These are phyloP conservation scores for Coelastrella sp. DNA, from an alignment of 139 green algal species.

Conservation along the genomic window DNA sequence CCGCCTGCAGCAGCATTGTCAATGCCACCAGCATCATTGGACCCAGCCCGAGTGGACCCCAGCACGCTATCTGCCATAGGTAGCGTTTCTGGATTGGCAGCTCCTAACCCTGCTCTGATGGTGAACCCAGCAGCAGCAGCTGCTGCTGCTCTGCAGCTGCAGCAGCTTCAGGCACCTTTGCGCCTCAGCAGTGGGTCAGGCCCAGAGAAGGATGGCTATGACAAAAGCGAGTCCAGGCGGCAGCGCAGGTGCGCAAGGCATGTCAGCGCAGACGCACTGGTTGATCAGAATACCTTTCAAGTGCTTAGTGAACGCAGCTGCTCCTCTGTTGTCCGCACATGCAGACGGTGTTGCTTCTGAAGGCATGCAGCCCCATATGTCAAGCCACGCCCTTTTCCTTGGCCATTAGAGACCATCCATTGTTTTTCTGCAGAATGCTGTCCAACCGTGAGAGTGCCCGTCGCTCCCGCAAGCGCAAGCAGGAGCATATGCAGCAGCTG, in stretches of 20 bases:
- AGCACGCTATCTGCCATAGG: conserved; percentile 5
- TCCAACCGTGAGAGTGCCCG: conserved; percentile 91
- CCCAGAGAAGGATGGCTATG: not conserved
- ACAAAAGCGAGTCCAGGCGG: conserved; percentile 61
- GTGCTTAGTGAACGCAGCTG: not conserved
- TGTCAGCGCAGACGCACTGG: too few relatives aligned
- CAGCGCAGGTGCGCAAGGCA: conserved; percentile 54
- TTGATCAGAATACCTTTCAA: not conserved
- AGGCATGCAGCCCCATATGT: not conserved
- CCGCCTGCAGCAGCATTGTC: conserved; percentile 1
- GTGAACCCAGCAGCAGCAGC: conserved; percentile 42
- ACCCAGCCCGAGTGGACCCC: conserved; percentile 23
- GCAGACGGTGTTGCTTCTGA: not conserved
- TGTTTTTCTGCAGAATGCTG: conserved; percentile 76
- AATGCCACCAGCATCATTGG: not conserved
- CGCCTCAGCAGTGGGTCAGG: conserved; percentile 2
- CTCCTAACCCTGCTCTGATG: conserved; percentile 15
- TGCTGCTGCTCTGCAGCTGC: conserved; percentile 41
- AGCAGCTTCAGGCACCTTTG: conserved; percentile 9
- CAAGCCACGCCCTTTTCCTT: not conserved
- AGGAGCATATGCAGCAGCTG: conserved; percentile 87
- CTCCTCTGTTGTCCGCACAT: not conserved
- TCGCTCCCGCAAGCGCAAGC: conserved; percentile 84
- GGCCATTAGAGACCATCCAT: too few relatives aligned
- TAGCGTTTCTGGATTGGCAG: not conserved